These are phyloP conservation scores for Tetrapisispora iriomotensis DNA, from an alignment of 805 yeast genomes.

Conservation along the genomic window DNA sequence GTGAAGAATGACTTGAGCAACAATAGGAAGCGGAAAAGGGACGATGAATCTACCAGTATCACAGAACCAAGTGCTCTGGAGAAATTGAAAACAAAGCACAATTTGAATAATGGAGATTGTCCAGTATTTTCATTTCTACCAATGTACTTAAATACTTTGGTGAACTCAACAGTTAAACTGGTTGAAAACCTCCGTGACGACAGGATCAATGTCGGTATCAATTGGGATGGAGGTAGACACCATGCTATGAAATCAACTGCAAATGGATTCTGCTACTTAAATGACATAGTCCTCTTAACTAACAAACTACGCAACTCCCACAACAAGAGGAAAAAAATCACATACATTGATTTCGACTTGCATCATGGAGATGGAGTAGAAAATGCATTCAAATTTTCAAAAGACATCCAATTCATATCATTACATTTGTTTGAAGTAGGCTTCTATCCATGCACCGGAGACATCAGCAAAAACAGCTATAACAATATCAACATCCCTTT, in stretches of 20 bases:
- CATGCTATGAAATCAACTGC: slow-evolving; percentile 49
- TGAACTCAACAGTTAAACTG: neutral
- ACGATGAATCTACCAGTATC: slow-evolving; percentile 5
- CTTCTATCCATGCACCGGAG: slow-evolving; percentile 68
- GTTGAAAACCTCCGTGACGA: neutral
- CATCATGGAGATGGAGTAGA: slow-evolving; percentile 83
- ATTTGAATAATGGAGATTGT: slow-evolving; percentile 42
- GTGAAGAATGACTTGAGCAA: neutral
- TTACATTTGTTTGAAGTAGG: slow-evolving; percentile 56
- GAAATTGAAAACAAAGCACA: neutral
- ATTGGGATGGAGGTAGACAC: slow-evolving; percentile 78
- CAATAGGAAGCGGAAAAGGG: neutral
- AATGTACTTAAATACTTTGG: slow-evolving; percentile 30
- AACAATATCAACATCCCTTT: slow-evolving; percentile 48
- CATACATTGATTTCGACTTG: slow-evolving; percentile 62
- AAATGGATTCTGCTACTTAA: slow-evolving; percentile 65
- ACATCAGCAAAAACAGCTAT: neutral
- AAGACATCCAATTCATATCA: slow-evolving; percentile 50
- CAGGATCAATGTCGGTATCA: slow-evolving; percentile 34
- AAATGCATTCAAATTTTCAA: slow-evolving; percentile 46
- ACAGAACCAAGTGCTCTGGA: too few relatives aligned
- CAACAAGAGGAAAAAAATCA: slow-evolving; percentile 34
- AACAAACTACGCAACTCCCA: slow-evolving; percentile 36
- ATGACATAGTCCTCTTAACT: slow-evolving; percentile 56
- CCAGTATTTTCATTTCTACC: slow-evolving; percentile 47